Conservation (phyloP, 2,329 filamentous ascomycete species). For the Fusarium tuaranense region DNA sequence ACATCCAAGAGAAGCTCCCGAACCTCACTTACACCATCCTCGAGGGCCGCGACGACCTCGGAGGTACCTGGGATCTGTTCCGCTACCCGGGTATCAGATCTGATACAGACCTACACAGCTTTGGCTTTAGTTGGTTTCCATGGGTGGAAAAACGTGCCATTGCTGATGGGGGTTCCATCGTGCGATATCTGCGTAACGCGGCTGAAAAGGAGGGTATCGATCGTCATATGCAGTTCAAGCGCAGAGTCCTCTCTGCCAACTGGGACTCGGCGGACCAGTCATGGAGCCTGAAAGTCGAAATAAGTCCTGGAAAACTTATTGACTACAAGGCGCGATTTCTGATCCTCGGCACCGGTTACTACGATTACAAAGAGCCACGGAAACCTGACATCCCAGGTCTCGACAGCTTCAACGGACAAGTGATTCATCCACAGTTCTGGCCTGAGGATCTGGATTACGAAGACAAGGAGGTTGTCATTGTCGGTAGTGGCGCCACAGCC, state of each 20-base stretch:
- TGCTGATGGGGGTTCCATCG: conserved; percentile 53
- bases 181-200: background rate
- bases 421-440: conserved; percentile 80
- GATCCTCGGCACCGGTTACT: conserved; percentile 65
- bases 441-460: conserved; percentile 72
- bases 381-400: conserved; percentile 58
- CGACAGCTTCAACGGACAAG: conserved; percentile 48
- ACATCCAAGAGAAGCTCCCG: conserved; percentile 62
- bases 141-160: conserved; percentile 66
- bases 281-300: background rate
- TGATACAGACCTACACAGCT: conserved; percentile 70
- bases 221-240: background rate
- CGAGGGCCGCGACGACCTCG: conserved; percentile 73
- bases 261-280: background rate
- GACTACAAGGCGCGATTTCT: background rate
- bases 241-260: background rate
- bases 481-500: conserved; percentile 76
- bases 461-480: conserved; percentile 71
- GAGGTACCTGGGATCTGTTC: conserved; percentile 84
- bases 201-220: background rate
- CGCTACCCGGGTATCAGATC: conserved; percentile 78
- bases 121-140: conserved; percentile 75
- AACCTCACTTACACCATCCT: conserved; percentile 71
- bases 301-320: background rate
- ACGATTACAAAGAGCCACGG: conserved; percentile 71